Base-by-base conservation (phyloP, 1,284 basidiomycete species). In the Pseudozyma hubeiensis region DNA sequence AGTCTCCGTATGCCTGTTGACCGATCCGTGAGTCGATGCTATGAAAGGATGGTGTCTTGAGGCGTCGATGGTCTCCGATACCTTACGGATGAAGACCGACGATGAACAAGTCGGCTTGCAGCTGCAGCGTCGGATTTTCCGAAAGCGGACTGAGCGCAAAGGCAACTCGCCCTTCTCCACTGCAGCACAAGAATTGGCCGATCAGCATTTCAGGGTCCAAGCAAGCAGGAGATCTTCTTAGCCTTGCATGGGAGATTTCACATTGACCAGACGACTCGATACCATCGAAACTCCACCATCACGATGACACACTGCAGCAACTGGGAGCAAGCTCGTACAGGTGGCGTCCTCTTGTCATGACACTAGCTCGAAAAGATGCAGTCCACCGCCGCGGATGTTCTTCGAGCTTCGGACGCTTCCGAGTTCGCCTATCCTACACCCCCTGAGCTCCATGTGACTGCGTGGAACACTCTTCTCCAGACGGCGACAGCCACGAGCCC, bases 111-210 rank as follows among this genome's bases (percentile, higher is more conserved):
- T 17, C 31, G 33, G 37, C 34, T 31, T 16, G 17, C 31, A 45
- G 44, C 34, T 11, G 24, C 19, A 30, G 33, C 13, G 5, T 17
- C 11, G 17, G 51, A 6, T 41, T 44, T 51, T 59, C 57, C 57
- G 16, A 44, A 66, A 67, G 53, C 58, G 64, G 53, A 57, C 64
- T 56, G 64, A 66, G 57, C 57, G 55, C 47, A 24, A 40, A 10
- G 10, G 11, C 35, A 46, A 31, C 24, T 31, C 37, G 24, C 52
- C 43, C 6, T 16, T 6, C 17, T 41, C 45, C 54, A 55, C 31
- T 8, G 13, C 40, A 41, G 5, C 7, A 37, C 35, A 37, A 14
- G n/a, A 41, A 31, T 65, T 65, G n/a, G 37, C 43, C 52, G 51
- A 52, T 40, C n/a, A 40, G 11, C 6, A 29, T 7, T 9, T 66